Conservation (phyloP, 768 basidiomycete species). For the Termitomyces heimii region DNA sequence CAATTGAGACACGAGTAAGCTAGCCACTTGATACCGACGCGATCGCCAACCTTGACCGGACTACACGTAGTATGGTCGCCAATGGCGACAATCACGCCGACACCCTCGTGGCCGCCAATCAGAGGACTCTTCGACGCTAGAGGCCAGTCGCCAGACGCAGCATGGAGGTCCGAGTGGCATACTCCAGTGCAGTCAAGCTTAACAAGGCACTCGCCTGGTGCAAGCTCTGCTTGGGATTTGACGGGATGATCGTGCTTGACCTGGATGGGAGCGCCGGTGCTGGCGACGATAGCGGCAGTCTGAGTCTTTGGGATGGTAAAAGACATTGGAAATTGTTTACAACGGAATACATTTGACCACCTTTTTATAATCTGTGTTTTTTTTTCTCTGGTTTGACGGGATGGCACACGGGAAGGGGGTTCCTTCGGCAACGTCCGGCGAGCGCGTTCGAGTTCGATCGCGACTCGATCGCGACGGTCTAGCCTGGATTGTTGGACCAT, state of each 20-base stretch:
- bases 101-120: slow-evolving; percentile 83
- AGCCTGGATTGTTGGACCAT: neutral
- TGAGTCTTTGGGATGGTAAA: slow-evolving; percentile 31
- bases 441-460: neutral
- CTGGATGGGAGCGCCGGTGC: slow-evolving; percentile 26
- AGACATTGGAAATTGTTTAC: neutral
- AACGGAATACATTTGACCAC: neutral
- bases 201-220: slow-evolving; percentile 68
- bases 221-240: slow-evolving; percentile 46
- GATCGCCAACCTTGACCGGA: slow-evolving; percentile 70
- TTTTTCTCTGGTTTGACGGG: neutral
- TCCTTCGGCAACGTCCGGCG: neutral
- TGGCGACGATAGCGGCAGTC: slow-evolving; percentile 35
- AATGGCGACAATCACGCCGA: slow-evolving; percentile 80
- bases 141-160: slow-evolving; percentile 78
- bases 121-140: slow-evolving; percentile 53
- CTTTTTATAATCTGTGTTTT: neutral
- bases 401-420: neutral
- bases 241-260: slow-evolving; percentile 48
- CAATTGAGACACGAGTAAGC: slow-evolving; percentile 70
- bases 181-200: slow-evolving; percentile 75
- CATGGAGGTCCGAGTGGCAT: slow-evolving; percentile 82
- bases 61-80: slow-evolving; percentile 55
- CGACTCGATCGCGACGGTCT: neutral
- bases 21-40: slow-evolving; percentile 82